phyloP scores from a whole-genome alignment of 2,329 filamentous ascomycete species.

The Fonsecaea monophora region DNA sequence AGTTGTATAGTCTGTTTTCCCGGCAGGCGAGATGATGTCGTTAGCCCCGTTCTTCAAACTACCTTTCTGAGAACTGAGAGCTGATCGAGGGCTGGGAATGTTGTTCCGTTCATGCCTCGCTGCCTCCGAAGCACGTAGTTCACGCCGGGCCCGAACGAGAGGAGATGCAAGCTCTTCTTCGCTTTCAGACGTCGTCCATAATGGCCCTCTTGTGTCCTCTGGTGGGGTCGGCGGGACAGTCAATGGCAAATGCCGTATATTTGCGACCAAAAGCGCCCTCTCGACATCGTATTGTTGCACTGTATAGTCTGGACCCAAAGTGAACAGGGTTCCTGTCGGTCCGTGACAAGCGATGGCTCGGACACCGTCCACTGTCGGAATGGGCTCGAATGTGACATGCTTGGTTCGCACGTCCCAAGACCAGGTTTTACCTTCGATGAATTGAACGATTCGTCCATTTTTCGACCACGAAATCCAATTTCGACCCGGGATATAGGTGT shows the following conservation, averaged over 20 bases:
- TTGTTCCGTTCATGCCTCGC: conserved; percentile 68
- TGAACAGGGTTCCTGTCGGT: conserved; percentile 89
- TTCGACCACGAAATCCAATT: conserved; percentile 99
- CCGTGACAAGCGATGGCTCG: conserved; percentile 86
- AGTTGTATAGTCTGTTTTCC: conserved; percentile 51
- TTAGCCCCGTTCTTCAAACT: conserved; percentile 50
- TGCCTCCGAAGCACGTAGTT: conserved; percentile 69
- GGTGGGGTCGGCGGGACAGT: conserved; percentile 78
- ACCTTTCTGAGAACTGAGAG: conserved; percentile 63
- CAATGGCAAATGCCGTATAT: conserved; percentile 83
- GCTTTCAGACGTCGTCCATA: conserved; percentile 63
- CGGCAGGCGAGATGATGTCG: conserved; percentile 51
- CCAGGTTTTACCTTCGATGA: conserved; percentile 87
- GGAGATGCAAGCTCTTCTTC: conserved; percentile 77
- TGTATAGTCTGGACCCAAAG: conserved; percentile 82
- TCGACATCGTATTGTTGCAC: conserved; percentile 96
- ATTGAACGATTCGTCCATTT: conserved; percentile 94
- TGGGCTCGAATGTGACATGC: conserved; percentile 85
- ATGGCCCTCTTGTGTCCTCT: conserved; percentile 67
- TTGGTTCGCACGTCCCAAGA: conserved; percentile 99
- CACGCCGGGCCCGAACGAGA: conserved; percentile 74
- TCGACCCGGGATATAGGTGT: conserved; percentile 70
- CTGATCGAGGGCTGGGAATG: conserved; percentile 71
- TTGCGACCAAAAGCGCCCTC: conserved; percentile 80
- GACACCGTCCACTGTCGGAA: conserved; percentile 83